Evolutionary conservation across 2,329 filamentous ascomycete species (phyloP).

Genomic region (Teratosphaeria pseudoeucalypti): DNA sequence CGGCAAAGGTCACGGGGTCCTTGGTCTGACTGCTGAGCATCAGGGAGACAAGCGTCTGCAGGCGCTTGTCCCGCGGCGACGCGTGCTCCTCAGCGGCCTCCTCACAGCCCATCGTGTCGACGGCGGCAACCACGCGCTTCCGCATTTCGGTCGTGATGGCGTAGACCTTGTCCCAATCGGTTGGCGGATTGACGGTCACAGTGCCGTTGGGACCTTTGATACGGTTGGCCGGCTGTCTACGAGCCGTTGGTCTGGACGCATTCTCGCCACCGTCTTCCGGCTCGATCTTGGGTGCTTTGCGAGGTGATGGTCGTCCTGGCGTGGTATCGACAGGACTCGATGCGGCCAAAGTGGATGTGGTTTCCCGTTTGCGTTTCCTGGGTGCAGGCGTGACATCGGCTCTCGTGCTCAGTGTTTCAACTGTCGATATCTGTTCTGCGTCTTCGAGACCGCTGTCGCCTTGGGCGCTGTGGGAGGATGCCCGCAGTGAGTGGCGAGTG

Average conservation of each 20-base stretch:
- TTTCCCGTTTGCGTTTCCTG: background rate
- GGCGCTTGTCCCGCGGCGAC: slow-evolving; percentile 52
- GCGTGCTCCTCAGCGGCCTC: slow-evolving; percentile 50
- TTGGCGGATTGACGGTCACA: slow-evolving; percentile 43
- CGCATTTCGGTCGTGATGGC: slow-evolving; percentile 66
- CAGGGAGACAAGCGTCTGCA: slow-evolving; percentile 76
- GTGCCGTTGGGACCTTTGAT: slow-evolving; percentile 23
- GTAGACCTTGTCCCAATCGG: slow-evolving; percentile 80
- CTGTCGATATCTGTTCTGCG: background rate
- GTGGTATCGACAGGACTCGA: background rate
- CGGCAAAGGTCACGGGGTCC: slow-evolving; percentile 77
- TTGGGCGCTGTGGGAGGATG: background rate
- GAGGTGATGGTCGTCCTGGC: slow-evolving; percentile 16
- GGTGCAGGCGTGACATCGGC: background rate
- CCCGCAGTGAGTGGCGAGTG: background rate
- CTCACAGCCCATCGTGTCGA: slow-evolving; percentile 97
- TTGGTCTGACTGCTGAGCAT: slow-evolving; percentile 93
- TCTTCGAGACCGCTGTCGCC: background rate
- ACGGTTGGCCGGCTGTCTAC: slow-evolving; percentile 23
- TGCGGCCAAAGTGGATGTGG: background rate
- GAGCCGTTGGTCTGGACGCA: slow-evolving; percentile 6
- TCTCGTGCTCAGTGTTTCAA: background rate
- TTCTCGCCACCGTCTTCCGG: background rate
- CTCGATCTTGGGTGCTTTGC: slow-evolving; percentile 12
- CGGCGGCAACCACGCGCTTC: slow-evolving; percentile 61